These are phyloP conservation scores for Elaeis oleifera DNA, from an alignment of 202 grass and related monocot genomes.

Conservation along the genomic window DNA sequence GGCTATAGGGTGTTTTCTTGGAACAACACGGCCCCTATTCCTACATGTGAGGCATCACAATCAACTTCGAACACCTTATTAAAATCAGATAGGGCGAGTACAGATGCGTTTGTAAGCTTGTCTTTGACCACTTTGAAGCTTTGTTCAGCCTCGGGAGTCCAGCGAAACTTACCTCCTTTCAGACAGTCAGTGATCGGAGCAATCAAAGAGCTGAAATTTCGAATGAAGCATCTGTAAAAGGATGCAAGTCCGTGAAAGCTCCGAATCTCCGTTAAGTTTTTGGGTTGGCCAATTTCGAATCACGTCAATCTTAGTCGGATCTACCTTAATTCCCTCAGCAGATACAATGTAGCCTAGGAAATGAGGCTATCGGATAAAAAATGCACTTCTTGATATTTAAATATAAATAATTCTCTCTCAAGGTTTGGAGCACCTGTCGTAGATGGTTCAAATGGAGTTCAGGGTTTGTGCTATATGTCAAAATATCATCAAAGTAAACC, in stretches of 20 bases:
- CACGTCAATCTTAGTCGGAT: not conserved
- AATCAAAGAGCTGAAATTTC: constrained; percentile 6
- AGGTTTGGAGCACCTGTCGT: not conserved
- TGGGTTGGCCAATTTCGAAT: not conserved
- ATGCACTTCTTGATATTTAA: not conserved
- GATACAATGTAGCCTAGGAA: not conserved
- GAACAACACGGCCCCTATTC: too few species aligned
- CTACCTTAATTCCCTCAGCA: not conserved
- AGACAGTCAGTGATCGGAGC: not conserved
- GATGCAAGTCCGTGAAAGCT: constrained; percentile 7
- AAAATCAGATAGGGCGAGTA: too few species aligned
- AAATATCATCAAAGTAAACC: not conserved
- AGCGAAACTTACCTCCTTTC: too few species aligned
- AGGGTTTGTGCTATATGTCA: not conserved
- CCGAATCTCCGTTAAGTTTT: not conserved
- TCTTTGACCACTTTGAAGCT: too few species aligned
- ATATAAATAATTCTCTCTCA: not conserved
- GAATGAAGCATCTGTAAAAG: constrained; percentile 11
- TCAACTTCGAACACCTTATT: too few species aligned
- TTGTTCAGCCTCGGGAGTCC: too few species aligned
- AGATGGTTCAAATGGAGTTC: not conserved
- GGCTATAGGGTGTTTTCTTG: too few species aligned
- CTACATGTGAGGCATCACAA: too few species aligned
- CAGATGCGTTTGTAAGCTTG: too few species aligned
- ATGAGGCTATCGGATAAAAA: not conserved